Percentiles rank a stretch among this genome's conserved stretches.
phyloP scores from a whole-genome alignment of 1,284 basidiomycete genomes.

The Jaminaea rosea region DNA sequence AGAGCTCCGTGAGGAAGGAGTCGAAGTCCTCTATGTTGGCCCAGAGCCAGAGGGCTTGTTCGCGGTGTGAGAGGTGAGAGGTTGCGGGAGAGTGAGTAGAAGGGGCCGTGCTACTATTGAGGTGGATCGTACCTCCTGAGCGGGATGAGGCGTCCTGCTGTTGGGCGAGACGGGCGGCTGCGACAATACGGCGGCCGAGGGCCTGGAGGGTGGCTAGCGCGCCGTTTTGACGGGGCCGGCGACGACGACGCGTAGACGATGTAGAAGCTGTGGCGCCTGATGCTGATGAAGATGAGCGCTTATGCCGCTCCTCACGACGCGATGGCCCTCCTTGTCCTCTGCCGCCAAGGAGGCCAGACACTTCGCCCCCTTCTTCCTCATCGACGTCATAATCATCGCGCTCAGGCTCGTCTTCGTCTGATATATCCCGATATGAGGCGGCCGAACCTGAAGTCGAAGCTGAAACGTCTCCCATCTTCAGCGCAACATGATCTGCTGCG shows the following conservation, averaged over 20 bases:
- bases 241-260: not conserved
- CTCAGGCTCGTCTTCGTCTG: no score
- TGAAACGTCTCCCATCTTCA: not conserved
- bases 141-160: not conserved
- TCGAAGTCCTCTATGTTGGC: constrained; percentile 96
- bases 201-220: not conserved
- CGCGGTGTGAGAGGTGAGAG: constrained; percentile 12
- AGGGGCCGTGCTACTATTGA: no score
- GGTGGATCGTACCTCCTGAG: no score
- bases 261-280: not conserved
- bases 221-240: not conserved
- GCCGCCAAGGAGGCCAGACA: no score
- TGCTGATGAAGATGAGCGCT: not conserved
- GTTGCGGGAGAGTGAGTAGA: no score
- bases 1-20: constrained; percentile 62
- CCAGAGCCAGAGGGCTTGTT: constrained; percentile 85
- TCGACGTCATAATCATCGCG: no score
- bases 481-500: no score
- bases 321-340: not conserved
- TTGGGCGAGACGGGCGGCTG: not conserved
- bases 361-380: no score
- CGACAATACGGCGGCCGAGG: not conserved
- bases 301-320: not conserved
- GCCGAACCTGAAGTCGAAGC: not conserved
- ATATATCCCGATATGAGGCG: no score